These are phyloP conservation scores for Massariosphaeria phaeospora DNA, from an alignment of 495 filamentous ascomycete genomes.

Conservation along the genomic window DNA sequence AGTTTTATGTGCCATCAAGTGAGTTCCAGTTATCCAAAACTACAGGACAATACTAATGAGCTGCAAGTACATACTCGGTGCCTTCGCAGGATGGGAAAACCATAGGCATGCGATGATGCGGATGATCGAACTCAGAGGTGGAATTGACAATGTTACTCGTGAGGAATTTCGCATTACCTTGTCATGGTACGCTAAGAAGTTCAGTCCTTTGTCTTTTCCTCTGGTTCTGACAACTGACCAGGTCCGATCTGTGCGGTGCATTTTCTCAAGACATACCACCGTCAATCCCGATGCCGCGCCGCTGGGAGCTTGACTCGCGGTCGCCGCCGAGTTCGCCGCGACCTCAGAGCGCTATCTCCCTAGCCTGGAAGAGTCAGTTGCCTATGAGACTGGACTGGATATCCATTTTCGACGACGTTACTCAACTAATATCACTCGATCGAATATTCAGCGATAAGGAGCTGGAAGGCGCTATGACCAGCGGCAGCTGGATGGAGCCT, in stretches of 20 bases:
- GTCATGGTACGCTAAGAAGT: constrained; percentile 17
- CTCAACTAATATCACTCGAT: constrained; percentile 12
- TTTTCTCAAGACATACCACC: constrained; percentile 12
- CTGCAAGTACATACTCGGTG: constrained; percentile 5
- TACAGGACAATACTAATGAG: not conserved
- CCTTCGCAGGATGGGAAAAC: not conserved
- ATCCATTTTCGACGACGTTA: constrained; percentile 13
- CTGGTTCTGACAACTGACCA: not conserved
- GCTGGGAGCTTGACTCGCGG: not conserved
- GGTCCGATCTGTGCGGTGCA: constrained; percentile 5
- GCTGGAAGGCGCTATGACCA: not conserved
- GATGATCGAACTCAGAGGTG: constrained; percentile 8
- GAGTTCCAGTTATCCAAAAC: not conserved
- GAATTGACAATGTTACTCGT: not conserved
- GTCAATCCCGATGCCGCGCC: not conserved
- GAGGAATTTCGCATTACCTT: constrained; percentile 12
- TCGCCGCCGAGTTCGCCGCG: constrained; percentile 8
- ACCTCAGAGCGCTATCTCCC: constrained; percentile 1
- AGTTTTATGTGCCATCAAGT: constrained; percentile 19
- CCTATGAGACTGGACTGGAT: constrained; percentile 10
- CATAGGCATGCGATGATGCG: constrained; percentile 6
- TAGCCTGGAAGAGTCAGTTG: constrained; percentile 9
- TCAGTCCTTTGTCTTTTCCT: not conserved
- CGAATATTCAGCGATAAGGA: not conserved
- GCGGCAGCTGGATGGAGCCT: constrained; percentile 12